Evolutionary conservation across 208 protist genomes (phyloP).

Genomic region (Phytomonas sp.): DNA sequence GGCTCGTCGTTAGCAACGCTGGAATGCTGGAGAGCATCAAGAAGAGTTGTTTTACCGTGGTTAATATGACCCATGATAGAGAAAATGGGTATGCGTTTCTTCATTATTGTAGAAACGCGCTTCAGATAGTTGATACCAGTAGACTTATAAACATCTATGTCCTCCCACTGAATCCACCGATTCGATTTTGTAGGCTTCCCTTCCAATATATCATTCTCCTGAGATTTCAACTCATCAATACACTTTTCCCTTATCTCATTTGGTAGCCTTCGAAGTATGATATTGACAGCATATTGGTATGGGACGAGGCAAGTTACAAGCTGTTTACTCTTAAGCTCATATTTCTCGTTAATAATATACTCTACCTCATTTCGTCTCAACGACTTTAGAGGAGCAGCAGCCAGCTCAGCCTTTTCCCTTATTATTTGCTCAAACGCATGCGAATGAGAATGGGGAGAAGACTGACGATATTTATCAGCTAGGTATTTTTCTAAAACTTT

Average conservation of each 20-base stretch:
- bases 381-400: constrained; percentile 24
- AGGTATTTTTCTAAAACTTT: constrained; percentile 29
- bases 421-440: constrained; percentile 30
- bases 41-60: constrained; percentile 87
- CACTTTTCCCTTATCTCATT: constrained; percentile 26
- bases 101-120: constrained; percentile 21
- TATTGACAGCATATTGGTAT: constrained; percentile 74
- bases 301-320: constrained; percentile 83
- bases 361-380: constrained; percentile 62
- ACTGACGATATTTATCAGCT: constrained; percentile 15
- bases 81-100: constrained; percentile 60
- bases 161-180: constrained; percentile 68
- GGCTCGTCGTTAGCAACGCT: constrained; percentile 43
- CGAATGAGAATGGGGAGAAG: constrained; percentile 23
- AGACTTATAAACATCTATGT: constrained; percentile 75
- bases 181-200: constrained; percentile 8
- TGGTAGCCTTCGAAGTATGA: constrained; percentile 71
- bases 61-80: constrained; percentile 75
- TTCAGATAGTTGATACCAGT: constrained; percentile 53
- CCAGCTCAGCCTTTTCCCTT: constrained; percentile 17
- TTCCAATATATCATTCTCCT: constrained; percentile 22
- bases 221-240: constrained; percentile 40
- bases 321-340: constrained; percentile 48
- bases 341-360: constrained; percentile 31
- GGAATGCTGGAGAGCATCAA: constrained; percentile 66